Conservation (phyloP, 345 rosid genomes). For the Eucalyptus sp. region DNA sequence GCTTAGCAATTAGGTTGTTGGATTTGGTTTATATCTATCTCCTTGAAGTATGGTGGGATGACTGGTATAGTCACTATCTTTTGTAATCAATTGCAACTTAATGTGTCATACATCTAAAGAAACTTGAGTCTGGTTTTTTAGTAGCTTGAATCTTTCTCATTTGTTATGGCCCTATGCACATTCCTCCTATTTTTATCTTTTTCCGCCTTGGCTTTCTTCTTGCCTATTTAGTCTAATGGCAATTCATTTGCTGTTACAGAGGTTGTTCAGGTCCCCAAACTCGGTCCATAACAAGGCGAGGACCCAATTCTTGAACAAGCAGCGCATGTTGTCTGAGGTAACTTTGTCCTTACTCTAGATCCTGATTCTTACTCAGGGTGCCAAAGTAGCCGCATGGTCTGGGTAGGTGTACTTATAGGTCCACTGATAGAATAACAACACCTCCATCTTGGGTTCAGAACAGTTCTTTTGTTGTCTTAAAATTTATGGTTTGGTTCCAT, state of each 20-base stretch:
- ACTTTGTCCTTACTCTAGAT: background rate
- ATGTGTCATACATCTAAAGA: background rate
- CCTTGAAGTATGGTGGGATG: background rate
- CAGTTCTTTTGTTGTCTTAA: background rate
- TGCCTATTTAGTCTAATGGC: background rate
- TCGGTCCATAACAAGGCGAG: constrained; percentile 72
- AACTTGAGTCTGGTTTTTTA: background rate
- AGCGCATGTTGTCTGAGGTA: constrained; percentile 76
- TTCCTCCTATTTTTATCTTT: background rate
- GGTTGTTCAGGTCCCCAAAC: constrained; percentile 71
- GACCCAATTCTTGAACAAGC: constrained; percentile 74
- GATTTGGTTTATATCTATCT: background rate
- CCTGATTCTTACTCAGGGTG: background rate
- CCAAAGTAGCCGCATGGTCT: background rate
- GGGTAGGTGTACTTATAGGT: background rate
- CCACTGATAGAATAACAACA: background rate
- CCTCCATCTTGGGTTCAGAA: background rate
- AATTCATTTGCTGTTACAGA: constrained; percentile 26
- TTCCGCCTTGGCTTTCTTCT: background rate
- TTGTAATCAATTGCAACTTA: background rate
- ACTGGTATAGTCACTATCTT: background rate
- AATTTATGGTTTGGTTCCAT: background rate
- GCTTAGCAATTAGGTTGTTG: background rate
- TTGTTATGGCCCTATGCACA: background rate
- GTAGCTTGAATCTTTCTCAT: background rate